A percentile compares a stretch with the other conserved stretches of the same genome.
Conservation (phyloP, 139 green algal genomes). For the Haematococcus sp. region DNA sequence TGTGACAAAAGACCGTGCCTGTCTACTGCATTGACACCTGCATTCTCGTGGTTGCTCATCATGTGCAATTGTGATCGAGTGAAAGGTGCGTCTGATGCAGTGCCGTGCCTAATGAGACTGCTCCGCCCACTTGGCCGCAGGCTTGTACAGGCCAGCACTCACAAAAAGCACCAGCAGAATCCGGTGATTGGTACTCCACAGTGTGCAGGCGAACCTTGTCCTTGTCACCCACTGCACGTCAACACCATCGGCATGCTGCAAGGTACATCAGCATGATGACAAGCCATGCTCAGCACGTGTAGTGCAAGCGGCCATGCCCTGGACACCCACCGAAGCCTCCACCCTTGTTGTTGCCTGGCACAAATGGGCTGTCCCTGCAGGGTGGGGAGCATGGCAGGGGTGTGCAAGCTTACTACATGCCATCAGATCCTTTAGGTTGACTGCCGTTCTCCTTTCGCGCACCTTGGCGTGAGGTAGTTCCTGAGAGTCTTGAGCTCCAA, state of each 20-base stretch:
- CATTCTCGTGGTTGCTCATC: background rate
- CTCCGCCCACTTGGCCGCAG: no score
- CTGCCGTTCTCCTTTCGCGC: background rate
- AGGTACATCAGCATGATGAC: background rate
- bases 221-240: slow-evolving; percentile 65
- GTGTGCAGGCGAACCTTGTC: slow-evolving; percentile 74
- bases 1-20: background rate
- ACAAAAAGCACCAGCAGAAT: slow-evolving; percentile 58
- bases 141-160: no score
- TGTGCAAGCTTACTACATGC: background rate
- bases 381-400: background rate
- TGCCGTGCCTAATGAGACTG: no score
- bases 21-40: background rate
- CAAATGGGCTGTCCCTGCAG: slow-evolving; percentile 67
- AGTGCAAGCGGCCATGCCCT: background rate
- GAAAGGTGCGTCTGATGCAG: no score
- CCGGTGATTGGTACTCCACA: slow-evolving; percentile 67
- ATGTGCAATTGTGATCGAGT: background rate
- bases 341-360: slow-evolving; percentile 71
- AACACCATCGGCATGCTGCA: background rate
- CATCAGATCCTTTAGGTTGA: background rate
- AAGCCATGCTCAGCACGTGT: background rate
- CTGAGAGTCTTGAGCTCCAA: slow-evolving; percentile 19
- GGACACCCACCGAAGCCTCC: slow-evolving; percentile 75
- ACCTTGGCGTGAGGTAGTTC: slow-evolving; percentile 27